Evolutionary conservation across 2,329 filamentous ascomycete genomes (phyloP).

Genomic region (Fusarium devonianum): DNA sequence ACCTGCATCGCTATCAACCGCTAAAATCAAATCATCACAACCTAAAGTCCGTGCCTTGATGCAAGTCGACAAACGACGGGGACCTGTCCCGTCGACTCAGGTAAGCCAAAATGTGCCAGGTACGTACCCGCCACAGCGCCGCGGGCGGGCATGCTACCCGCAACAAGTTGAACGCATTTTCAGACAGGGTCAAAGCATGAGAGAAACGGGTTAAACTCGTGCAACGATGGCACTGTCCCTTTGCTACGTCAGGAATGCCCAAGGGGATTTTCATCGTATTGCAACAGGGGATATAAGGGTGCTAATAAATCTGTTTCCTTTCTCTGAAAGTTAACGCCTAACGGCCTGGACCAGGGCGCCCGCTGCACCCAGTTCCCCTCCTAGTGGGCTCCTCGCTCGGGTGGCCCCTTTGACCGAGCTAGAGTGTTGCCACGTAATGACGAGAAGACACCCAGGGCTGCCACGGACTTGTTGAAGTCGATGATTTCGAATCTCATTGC

Average conservation of each 20-base stretch:
- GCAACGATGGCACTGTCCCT: slow-evolving; percentile 1
- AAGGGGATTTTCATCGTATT: too few species aligned
- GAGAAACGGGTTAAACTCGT: not conserved
- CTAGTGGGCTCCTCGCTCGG: slow-evolving; percentile 36
- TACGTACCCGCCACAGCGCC: too few species aligned
- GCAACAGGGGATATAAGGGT: too few species aligned
- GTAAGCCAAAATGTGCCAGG: too few species aligned
- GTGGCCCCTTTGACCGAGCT: slow-evolving; percentile 41
- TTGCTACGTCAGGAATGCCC: not conserved
- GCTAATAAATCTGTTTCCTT: slow-evolving; percentile 5
- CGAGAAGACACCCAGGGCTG: slow-evolving; percentile 31
- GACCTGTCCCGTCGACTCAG: too few species aligned
- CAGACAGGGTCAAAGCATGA: too few species aligned
- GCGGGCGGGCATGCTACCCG: too few species aligned
- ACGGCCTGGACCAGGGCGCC: slow-evolving; percentile 32
- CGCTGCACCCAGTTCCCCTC: slow-evolving; percentile 27
- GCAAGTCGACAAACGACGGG: slow-evolving; percentile 23
- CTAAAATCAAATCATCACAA: slow-evolving; percentile 29
- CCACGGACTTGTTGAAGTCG: slow-evolving; percentile 13
- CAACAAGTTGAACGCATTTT: too few species aligned
- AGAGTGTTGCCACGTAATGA: slow-evolving; percentile 43
- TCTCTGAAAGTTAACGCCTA: slow-evolving; percentile 7
- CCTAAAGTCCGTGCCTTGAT: slow-evolving; percentile 33
- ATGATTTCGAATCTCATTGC: too few species aligned
- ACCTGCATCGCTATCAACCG: slow-evolving; percentile 7